phyloP scores from a whole-genome alignment of 1,284 basidiomycete genomes.

The Flammula alnicola region DNA sequence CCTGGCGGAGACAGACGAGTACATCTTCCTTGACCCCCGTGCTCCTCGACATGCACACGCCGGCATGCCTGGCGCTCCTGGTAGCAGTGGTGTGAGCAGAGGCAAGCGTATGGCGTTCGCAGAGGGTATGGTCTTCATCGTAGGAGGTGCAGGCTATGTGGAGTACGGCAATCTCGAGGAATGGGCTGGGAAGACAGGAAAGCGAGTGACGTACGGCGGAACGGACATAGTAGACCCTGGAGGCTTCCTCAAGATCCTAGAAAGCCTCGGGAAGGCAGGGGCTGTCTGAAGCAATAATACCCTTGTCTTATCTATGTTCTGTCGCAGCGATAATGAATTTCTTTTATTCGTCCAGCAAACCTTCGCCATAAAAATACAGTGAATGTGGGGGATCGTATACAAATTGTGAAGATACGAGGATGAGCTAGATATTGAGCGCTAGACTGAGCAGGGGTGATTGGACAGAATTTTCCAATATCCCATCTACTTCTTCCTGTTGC shows the following conservation, averaged over 20 bases:
- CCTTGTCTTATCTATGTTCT: neutral
- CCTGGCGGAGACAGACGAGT: slow-evolving; percentile 95
- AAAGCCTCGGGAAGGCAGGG: slow-evolving; percentile 58
- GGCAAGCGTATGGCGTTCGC: slow-evolving; percentile 80
- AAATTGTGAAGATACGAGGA: neutral
- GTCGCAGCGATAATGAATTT: neutral
- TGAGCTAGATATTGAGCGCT: neutral
- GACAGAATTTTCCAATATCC: too few species aligned
- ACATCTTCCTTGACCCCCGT: slow-evolving; percentile 91
- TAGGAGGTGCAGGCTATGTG: slow-evolving; percentile 96
- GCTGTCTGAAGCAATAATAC: slow-evolving; percentile 1
- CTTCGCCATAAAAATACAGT: neutral
- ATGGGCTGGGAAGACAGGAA: slow-evolving; percentile 82
- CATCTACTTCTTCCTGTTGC: slow-evolving; percentile 44
- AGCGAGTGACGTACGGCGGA: slow-evolving; percentile 91
- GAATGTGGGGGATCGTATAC: neutral
- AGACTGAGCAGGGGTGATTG: neutral
- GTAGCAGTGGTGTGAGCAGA: slow-evolving; percentile 52
- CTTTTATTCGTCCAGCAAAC: neutral
- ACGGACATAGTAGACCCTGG: slow-evolving; percentile 94
- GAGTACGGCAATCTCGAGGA: slow-evolving; percentile 97
- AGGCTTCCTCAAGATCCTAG: slow-evolving; percentile 78
- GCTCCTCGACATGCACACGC: slow-evolving; percentile 62
- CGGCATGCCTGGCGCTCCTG: slow-evolving; percentile 54
- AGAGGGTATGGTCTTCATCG: slow-evolving; percentile 93